Percentiles rank a stretch among this genome's conserved stretches.
Conservation (phyloP, 2,329 filamentous ascomycete genomes). For the Penicillium verrucosum region DNA sequence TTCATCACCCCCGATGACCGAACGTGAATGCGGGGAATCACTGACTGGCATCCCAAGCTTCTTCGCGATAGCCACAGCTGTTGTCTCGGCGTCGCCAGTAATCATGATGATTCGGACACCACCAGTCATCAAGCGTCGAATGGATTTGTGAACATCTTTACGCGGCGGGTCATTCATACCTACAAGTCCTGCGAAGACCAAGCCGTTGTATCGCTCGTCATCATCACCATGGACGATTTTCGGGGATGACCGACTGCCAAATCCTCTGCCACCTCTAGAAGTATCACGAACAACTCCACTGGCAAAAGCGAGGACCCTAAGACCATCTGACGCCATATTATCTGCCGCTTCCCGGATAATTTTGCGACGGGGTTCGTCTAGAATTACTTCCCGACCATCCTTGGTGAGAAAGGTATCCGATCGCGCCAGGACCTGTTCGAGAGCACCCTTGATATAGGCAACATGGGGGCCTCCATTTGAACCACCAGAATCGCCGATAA, state of each 20-base stretch:
- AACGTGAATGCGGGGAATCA: slow-evolving; percentile 51
- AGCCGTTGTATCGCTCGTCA: slow-evolving; percentile 74
- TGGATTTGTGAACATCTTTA: slow-evolving; percentile 83
- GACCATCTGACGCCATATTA: slow-evolving; percentile 79
- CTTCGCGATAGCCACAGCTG: slow-evolving; percentile 86
- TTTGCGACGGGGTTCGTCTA: slow-evolving; percentile 72
- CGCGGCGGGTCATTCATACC: slow-evolving; percentile 97
- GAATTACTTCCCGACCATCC: slow-evolving; percentile 78
- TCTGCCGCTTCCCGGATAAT: slow-evolving; percentile 78
- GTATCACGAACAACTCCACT: slow-evolving; percentile 66
- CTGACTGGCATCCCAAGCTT: slow-evolving; percentile 90
- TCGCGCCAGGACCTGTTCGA: slow-evolving; percentile 79
- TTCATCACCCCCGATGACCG: slow-evolving; percentile 83
- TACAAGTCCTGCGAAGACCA: slow-evolving; percentile 87
- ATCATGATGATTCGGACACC: slow-evolving; percentile 99
- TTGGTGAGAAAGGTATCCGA: slow-evolving; percentile 88
- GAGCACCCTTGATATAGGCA: slow-evolving; percentile 91
- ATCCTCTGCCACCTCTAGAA: slow-evolving; percentile 42
- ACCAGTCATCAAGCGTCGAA: slow-evolving; percentile 84
- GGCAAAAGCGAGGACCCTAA: slow-evolving; percentile 89
- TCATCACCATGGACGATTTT: slow-evolving; percentile 43
- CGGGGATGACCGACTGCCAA: slow-evolving; percentile 55
- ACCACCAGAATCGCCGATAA: slow-evolving; percentile 61
- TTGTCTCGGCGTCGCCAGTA: slow-evolving; percentile 92
- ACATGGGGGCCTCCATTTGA: slow-evolving; percentile 65